Base-by-base conservation (phyloP, 1,284 basidiomycete species). In the Erythrobasidium hasegawianum region DNA sequence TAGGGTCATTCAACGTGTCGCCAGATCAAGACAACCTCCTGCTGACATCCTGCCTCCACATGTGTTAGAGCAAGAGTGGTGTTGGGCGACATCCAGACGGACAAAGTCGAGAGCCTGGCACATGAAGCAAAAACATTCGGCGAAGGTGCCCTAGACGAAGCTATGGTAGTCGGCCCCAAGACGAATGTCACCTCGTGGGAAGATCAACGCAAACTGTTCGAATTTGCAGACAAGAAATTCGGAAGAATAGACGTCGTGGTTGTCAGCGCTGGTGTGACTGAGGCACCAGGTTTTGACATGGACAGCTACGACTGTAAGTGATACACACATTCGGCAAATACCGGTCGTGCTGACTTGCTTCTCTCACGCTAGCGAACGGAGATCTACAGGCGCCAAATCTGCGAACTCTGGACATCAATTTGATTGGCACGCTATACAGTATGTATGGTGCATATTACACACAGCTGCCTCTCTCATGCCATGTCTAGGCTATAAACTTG, bases 241-340 rank as follows among this genome's bases (percentile, higher is more conserved):
- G 69, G 69, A 5, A 33, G 57, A n/a, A 53, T 74, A n/a, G 71
- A 73, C 49, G 57, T 73, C 24, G 83, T 74, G 27, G 74, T 84
- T 16, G 80, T 83, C 7, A 85, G 84, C 71, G 84, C 84, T 27
- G 85, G 84, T 2, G 77, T 85, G 22, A 71, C 74, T 8, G 83
- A 85, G 72, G 56, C 68, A 0, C 80, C 81, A 13, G 53, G 69
- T 14, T 29, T 68, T 13, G 66, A 68, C 16, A 40, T 68, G 8
- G 24, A 60, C 7, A 66, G 45, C 1, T 41, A 41, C 33, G 56
- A 72, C 13, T 69, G 69, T 49, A 61, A 70, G 54, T 66, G 59
- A 0, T 41, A 24, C 5, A 67, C 66, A 26, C 27, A 56, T 14
- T 29, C 10, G 22, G 11, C 14, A 7, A 9, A 20, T 38, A 16